Conservation (phyloP, 345 rosid species). For the Hypericum perforatum region DNA sequence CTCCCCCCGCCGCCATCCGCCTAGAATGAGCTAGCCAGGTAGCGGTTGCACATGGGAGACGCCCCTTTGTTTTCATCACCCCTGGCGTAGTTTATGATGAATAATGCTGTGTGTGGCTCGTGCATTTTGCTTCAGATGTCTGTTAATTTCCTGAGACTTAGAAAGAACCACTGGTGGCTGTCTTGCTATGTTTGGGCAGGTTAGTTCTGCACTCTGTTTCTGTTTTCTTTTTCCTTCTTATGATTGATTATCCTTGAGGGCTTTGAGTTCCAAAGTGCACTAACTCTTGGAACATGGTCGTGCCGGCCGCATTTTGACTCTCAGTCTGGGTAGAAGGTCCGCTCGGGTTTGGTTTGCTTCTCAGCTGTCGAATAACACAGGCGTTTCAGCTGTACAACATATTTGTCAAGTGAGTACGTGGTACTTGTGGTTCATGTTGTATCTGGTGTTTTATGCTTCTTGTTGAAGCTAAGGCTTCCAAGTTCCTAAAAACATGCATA, state of each 20-base stretch:
- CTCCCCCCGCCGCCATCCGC: not conserved
- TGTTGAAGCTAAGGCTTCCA: not conserved
- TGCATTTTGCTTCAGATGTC: slow-evolving; percentile 41
- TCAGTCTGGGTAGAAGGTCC: slow-evolving; percentile 93
- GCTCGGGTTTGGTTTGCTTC: slow-evolving; percentile 76
- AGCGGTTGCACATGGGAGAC: too few relatives aligned
- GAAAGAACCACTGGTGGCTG: slow-evolving; percentile 52
- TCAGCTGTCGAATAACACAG: slow-evolving; percentile 79
- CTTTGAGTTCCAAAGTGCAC: too few relatives aligned
- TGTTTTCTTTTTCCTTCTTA: not conserved
- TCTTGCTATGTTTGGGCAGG: slow-evolving; percentile 94
- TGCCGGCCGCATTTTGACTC: slow-evolving; percentile 17
- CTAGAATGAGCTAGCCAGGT: too few relatives aligned
- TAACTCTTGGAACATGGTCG: not conserved
- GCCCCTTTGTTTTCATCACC: too few relatives aligned
- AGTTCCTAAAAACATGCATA: too few relatives aligned
- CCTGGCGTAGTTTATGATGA: too few relatives aligned
- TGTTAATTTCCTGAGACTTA: slow-evolving; percentile 31
- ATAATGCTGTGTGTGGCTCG: not conserved
- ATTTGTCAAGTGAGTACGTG: slow-evolving; percentile 58
- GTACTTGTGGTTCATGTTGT: not conserved
- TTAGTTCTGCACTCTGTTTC: slow-evolving; percentile 14
- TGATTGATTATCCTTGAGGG: not conserved
- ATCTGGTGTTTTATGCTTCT: not conserved
- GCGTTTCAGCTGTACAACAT: slow-evolving; percentile 75